Evolutionary conservation across 495 filamentous ascomycete species (phyloP), one percentile per base, ranked within the genome.

Genomic region (Bathelium albidoporum): DNA sequence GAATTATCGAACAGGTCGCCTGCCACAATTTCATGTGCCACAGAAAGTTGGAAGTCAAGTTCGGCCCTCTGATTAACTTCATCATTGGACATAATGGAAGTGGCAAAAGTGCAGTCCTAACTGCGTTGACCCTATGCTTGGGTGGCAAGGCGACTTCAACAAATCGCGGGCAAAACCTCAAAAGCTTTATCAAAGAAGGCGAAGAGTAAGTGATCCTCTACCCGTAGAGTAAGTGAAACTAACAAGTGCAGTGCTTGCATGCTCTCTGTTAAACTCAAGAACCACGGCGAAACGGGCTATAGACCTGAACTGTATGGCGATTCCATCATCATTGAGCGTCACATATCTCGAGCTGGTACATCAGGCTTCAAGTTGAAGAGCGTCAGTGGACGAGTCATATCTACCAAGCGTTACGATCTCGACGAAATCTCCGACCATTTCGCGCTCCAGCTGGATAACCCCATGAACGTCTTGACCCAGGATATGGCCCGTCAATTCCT

Each of bases 21-120:
- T 95, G 89, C 73, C 83, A 86, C 64, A 97, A 96, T 71, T 95
- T 95, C 72, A 96, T 97, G 94, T 97, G 93, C 70, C 94, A 99
- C 70, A 76, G 80, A 20, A 85, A 85, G 63, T 83, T 97, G 18
- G 81, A 86, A 60, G 87, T 95, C 58, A 82, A 87, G 43, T 79
- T 99, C 20, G 93, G 94, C 0, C 93, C 94, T 0, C 80, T 96
- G 4, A 94, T 97, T 67, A 99, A 97, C 73, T 99, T 97, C 74
- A 91, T 99, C 59, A 90, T 96, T 61, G 94, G 94, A 2, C 90
- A 95, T 70, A 99, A 99, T 73, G 94, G 94, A 44, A 97, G 94
- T 70, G 94, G 94, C n/a, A 99, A 99, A 77, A 97, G 93, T 72
- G 94, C 94, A 26, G 86, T 97, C 24, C 76, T 99, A n/a, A 97